phyloP scores from a whole-genome alignment of 441 rosid species.

The Flueggea neowawraea region DNA sequence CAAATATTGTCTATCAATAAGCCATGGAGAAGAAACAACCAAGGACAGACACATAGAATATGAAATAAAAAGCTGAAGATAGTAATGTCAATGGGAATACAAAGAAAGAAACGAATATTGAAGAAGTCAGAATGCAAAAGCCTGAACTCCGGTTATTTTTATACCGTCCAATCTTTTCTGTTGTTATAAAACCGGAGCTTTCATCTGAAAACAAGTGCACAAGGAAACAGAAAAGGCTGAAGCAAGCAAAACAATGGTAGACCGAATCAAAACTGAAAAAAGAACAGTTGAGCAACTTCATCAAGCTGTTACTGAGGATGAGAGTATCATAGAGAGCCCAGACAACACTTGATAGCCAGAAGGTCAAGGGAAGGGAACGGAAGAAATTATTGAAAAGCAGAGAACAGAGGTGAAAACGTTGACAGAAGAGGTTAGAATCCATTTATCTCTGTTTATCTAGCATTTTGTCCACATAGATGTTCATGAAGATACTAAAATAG shows the following conservation, averaged over 20 bases:
- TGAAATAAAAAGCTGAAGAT: slow-evolving; percentile 25
- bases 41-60: slow-evolving; percentile 23
- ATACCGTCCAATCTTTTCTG: neutral
- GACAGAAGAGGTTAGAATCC: too few species aligned
- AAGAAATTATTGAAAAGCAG: too few species aligned
- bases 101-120: slow-evolving; percentile 11
- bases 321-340: too few species aligned
- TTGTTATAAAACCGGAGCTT: slow-evolving; percentile 12
- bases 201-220: slow-evolving; percentile 16
- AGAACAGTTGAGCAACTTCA: slow-evolving; percentile 19
- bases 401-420: too few species aligned
- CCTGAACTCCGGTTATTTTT: neutral
- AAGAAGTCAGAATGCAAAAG: slow-evolving; percentile 21
- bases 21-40: slow-evolving; percentile 19
- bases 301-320: slow-evolving; percentile 18
- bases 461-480: too few species aligned
- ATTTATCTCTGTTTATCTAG: too few species aligned
- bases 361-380: neutral
- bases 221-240: slow-evolving; percentile 14
- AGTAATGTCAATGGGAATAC: slow-evolving; percentile 13
- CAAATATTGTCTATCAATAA: slow-evolving; percentile 15
- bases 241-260: slow-evolving; percentile 17
- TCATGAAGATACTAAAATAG: too few species aligned
- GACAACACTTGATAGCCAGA: too few species aligned
- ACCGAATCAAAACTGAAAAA: slow-evolving; percentile 15